These are phyloP conservation scores for Colletotrichum agaves DNA, from an alignment of 2,329 filamentous ascomycete species.

Conservation along the genomic window DNA sequence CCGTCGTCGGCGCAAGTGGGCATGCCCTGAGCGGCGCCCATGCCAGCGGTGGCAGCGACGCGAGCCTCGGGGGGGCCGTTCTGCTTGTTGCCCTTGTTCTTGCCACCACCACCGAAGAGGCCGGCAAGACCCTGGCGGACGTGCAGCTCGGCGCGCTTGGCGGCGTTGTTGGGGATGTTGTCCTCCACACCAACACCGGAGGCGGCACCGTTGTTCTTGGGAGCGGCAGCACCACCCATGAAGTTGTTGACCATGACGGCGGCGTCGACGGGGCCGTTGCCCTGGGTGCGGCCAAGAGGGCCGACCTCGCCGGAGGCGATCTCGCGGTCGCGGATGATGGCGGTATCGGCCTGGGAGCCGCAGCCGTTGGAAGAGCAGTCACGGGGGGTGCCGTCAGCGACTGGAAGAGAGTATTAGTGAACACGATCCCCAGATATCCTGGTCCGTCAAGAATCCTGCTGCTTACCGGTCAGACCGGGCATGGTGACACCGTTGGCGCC, in stretches of 20 bases:
- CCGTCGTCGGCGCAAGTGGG: slow-evolving; percentile 71
- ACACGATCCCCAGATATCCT: neutral
- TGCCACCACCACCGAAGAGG: slow-evolving; percentile 44
- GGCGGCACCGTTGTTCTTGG: slow-evolving; percentile 52
- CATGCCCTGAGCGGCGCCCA: slow-evolving; percentile 63
- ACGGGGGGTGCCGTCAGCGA: slow-evolving; percentile 74
- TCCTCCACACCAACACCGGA: slow-evolving; percentile 56
- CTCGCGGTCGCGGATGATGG: slow-evolving; percentile 73
- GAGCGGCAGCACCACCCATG: slow-evolving; percentile 60
- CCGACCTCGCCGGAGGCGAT: slow-evolving; percentile 62
- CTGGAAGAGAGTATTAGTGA: slow-evolving; percentile 43
- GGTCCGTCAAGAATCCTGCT: too few species aligned
- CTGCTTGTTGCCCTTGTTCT: slow-evolving; percentile 56
- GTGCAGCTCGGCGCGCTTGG: slow-evolving; percentile 38
- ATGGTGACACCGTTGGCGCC: slow-evolving; percentile 72
- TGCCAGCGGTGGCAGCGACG: slow-evolving; percentile 64
- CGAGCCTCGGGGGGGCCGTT: slow-evolving; percentile 56
- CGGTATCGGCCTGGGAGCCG: slow-evolving; percentile 76
- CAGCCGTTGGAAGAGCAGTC: slow-evolving; percentile 71
- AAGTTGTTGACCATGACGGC: slow-evolving; percentile 67
- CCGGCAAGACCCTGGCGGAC: slow-evolving; percentile 42
- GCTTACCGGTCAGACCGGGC: slow-evolving; percentile 60
- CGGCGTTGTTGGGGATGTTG: slow-evolving; percentile 47
- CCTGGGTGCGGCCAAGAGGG: slow-evolving; percentile 72
- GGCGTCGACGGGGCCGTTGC: slow-evolving; percentile 68